Evolutionary conservation across 78 protist species (phyloP), one percentile per base, ranked within the genome.

Genomic region (Dictyostelium intermedium): DNA sequence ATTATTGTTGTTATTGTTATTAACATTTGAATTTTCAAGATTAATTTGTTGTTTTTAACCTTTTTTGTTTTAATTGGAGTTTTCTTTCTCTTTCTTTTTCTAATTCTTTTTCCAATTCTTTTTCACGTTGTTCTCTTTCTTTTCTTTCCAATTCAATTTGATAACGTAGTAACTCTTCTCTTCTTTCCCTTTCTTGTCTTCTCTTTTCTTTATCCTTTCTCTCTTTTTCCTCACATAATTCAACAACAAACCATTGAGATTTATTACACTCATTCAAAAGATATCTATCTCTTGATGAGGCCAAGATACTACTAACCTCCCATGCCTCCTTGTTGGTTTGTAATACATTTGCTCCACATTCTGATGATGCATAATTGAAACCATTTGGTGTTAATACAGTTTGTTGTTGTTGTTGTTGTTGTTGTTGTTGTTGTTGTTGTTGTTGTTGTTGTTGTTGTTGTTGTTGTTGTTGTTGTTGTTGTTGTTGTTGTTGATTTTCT

Each of bases 321-420:
- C 89, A 86, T 16, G 96, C 96, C 8, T 81, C 96, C 4, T 23
- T 23, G 61, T 94, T 94, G 4, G 96, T 56, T 18, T 83, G 77
- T 16, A 94, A 27, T 16, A 94, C 92, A 45, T 85, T 94, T 2
- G 96, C 96, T 27, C 96, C 96, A 87, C 96, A 94, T 32, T 94
- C 96, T 43, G 91, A 76, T 30, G 92, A 76, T 23, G 96, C 96
- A 76, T 85, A 94, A 30, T 94, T 94, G 23, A 83, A 47, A 69
- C 81, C 94, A 41, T 89, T 80, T 69, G 94, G 94, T 80, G 77
- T 83, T 43, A 66, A 41, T 25, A 23, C 18, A 11, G 27, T 37
- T 37, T 74, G 81, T 34, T 74, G 53, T 74, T 74, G 53, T 74
- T 9, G 13, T 14, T 73, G 50, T 16, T 69, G 39, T 74, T 74